Conservation (phyloP, 768 basidiomycete species). For the Boletus barrowsii region DNA sequence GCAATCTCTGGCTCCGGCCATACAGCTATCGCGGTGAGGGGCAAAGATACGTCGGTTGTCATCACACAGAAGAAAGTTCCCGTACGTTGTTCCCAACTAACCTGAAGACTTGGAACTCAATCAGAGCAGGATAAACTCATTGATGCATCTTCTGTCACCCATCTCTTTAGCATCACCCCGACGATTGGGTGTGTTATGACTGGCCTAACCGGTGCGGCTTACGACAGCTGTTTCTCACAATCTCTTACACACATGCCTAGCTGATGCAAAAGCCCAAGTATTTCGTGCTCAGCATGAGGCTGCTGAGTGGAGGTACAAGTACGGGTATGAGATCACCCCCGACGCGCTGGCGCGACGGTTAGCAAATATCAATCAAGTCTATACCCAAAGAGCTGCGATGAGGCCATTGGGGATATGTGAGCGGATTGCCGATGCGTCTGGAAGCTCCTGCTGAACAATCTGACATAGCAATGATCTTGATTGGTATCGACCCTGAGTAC, state of each 20-base stretch:
- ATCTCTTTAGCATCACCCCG: constrained; percentile 94
- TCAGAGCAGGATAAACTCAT: constrained; percentile 86
- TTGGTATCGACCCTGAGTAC: constrained; percentile 85
- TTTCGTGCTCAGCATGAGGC: constrained; percentile 84
- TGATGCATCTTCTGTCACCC: constrained; percentile 90
- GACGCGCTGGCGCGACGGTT: constrained; percentile 92
- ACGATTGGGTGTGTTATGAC: constrained; percentile 98
- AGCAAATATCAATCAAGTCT: constrained; percentile 98
- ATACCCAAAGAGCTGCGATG: constrained; percentile 97
- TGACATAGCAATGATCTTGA: constrained; percentile 84
- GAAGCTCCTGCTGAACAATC: neutral
- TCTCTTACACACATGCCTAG: constrained; percentile 37
- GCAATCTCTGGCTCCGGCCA: constrained; percentile 97
- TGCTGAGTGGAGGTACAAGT: constrained; percentile 91
- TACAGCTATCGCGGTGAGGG: constrained; percentile 88
- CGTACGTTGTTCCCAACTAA: constrained; percentile 46
- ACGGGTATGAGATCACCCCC: constrained; percentile 97
- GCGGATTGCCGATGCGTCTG: constrained; percentile 23
- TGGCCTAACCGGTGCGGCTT: constrained; percentile 78
- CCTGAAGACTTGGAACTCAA: neutral
- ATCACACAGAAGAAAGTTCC: constrained; percentile 99
- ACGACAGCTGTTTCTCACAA: neutral
- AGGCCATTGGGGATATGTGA: constrained; percentile 91
- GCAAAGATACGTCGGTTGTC: constrained; percentile 91
- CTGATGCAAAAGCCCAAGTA: constrained; percentile 91